Evolutionary conservation across 2,329 filamentous ascomycete genomes (phyloP), one percentile per base, ranked within the genome.

Genomic region (Trichoderma harzianum): DNA sequence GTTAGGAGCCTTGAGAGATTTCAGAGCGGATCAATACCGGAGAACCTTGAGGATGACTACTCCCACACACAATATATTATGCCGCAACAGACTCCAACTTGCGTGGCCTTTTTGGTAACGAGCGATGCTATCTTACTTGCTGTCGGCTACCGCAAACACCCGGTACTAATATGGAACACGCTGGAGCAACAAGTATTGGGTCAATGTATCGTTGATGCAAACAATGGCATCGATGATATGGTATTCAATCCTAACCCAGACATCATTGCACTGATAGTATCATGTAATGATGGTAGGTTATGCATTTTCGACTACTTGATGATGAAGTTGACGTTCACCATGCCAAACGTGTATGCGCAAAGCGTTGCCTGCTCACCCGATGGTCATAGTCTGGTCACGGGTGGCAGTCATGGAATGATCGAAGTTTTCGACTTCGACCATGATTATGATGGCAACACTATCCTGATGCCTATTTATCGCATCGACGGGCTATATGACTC

Each of bases 181-280:
- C 21, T 36, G 4, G 64, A 67, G 21, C 51, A 67, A 30, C 30
- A 67, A 39, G 32, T 11, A 16, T 10, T 67, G 3, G 64, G 64
- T 6, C 64, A 67, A 12, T 67, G 64, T 11, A 26, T 57, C 8
- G 14, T 67, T 21, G 47, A 39, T 16, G 30, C 64, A n/a, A 67
- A 67, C 34, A 67, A 67, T 67, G 64, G 64, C 21, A 67, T 67
- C 21, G 51, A 67, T 26, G 32, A 53, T 47, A 67, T 67, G 64
- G 64, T 43, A 12, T 67, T 67, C 30, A 67, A 67, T 8, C 51
- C 64, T 1, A 67, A 67, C 3, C 64, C 64, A 4, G 64, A 67
- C n/a, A 67, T 67, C 39, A 28, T 39, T n/a, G 47, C 64, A 2
- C 24, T 67, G 8, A 18, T 57, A 12, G 51, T 57, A 8, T 55